These are phyloP conservation scores for Lipomyces chichibuensis DNA, from an alignment of 805 yeast genomes.

Conservation along the genomic window DNA sequence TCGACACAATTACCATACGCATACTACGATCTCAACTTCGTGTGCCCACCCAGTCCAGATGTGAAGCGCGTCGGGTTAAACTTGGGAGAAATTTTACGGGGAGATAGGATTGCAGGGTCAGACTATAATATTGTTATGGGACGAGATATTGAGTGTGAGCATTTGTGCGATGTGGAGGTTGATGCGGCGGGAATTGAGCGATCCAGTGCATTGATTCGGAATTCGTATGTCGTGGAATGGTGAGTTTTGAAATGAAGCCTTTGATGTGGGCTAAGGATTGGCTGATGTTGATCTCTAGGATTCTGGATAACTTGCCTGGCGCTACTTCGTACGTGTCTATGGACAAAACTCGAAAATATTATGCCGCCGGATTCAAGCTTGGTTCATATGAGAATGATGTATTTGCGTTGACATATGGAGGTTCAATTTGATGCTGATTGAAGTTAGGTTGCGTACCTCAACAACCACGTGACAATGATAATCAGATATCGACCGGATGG, in stretches of 20 bases:
- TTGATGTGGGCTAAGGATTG: neutral
- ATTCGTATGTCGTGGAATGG: slow-evolving; percentile 84
- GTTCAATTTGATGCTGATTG: neutral
- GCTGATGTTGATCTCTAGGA: slow-evolving; percentile 24
- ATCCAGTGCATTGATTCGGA: slow-evolving; percentile 62
- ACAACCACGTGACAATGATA: slow-evolving; percentile 82
- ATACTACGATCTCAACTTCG: slow-evolving; percentile 76
- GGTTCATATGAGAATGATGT: slow-evolving; percentile 64
- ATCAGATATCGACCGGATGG: slow-evolving; percentile 61
- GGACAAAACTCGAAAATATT: slow-evolving; percentile 64
- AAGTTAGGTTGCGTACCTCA: slow-evolving; percentile 53
- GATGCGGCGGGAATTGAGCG: slow-evolving; percentile 54
- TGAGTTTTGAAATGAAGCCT: slow-evolving; percentile 4
- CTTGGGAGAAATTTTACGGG: slow-evolving; percentile 74
- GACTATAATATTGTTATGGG: slow-evolving; percentile 68
- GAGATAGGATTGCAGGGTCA: slow-evolving; percentile 78
- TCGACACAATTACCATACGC: slow-evolving; percentile 75
- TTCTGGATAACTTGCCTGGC: slow-evolving; percentile 80
- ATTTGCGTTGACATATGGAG: slow-evolving; percentile 27
- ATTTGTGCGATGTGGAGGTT: slow-evolving; percentile 69
- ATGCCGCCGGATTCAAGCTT: slow-evolving; percentile 83
- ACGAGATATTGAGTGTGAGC: slow-evolving; percentile 64
- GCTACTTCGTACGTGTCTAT: slow-evolving; percentile 77
- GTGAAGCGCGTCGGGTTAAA: slow-evolving; percentile 64
- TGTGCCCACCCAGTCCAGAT: slow-evolving; percentile 64